Percentiles rank a stretch among this genome's conserved stretches.
Evolutionary conservation across 2,329 filamentous ascomycete species (phyloP).

Genomic region (Hawksworthiomyces lignivorus): DNA sequence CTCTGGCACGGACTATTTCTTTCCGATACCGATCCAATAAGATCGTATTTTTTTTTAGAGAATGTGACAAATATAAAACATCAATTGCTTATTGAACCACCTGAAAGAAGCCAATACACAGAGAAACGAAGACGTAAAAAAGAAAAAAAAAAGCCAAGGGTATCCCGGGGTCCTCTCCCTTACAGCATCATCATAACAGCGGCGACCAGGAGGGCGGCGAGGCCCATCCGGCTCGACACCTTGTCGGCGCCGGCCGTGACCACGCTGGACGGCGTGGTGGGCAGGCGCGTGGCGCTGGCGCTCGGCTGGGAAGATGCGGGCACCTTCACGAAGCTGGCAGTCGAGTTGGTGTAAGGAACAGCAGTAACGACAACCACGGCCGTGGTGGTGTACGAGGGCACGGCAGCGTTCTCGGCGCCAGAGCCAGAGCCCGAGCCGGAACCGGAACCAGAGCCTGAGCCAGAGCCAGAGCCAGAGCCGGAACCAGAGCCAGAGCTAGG

Average conservation of each 20-base stretch:
- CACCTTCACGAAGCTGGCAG: background rate
- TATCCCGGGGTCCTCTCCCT: background rate
- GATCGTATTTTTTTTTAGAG: background rate
- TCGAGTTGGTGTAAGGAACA: conserved; percentile 5
- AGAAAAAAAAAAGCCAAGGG: background rate
- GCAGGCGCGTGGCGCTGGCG: background rate
- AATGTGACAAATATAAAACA: background rate
- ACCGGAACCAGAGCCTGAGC: background rate
- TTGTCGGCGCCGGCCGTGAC: conserved; percentile 13
- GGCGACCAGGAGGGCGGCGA: conserved; percentile 7
- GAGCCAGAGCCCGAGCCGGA: background rate
- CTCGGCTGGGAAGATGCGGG: background rate
- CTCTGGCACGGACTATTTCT: no score
- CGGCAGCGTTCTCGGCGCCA: conserved; percentile 2
- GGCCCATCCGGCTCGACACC: conserved; percentile 9
- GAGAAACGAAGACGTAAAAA: background rate
- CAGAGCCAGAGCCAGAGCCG: background rate
- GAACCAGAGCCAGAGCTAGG: conserved; percentile 9
- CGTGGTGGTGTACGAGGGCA: background rate
- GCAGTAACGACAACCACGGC: background rate
- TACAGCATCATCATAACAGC: conserved; percentile 13
- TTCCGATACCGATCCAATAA: background rate
- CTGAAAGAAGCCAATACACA: background rate
- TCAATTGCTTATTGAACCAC: background rate
- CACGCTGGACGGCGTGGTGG: background rate